Percentiles rank a stretch among this genome's conserved stretches.
Conservation (phyloP, 2,329 filamentous ascomycete genomes). For the Zymoseptoria brevis region DNA sequence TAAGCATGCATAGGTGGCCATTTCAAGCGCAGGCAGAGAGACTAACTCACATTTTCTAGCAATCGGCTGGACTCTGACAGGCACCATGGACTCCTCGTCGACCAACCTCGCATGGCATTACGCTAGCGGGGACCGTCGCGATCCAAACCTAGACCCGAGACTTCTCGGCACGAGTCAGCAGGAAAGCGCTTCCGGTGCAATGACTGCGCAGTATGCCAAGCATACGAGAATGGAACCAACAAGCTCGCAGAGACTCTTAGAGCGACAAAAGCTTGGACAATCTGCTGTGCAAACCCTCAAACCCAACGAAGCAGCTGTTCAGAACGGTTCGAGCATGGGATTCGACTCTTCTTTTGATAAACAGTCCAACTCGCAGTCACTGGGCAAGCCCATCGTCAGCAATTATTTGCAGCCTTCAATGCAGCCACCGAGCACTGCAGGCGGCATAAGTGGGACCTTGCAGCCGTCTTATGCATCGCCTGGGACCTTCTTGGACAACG, state of each 20-base stretch:
- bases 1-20: conserved; percentile 24
- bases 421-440: conserved; percentile 5
- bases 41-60: conserved; percentile 31
- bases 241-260: conserved; percentile 5
- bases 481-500: not conserved
- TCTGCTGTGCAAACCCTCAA: conserved; percentile 5
- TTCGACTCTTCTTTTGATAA: conserved; percentile 40
- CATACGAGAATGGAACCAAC: conserved; percentile 6
- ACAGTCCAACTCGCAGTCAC: conserved; percentile 12
- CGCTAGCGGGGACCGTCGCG: conserved; percentile 41
- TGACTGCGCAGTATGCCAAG: conserved; percentile 4
- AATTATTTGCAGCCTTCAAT: conserved; percentile 5
- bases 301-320: not conserved
- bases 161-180: not conserved
- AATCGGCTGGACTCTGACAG: conserved; percentile 81
- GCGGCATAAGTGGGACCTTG: conserved; percentile 19
- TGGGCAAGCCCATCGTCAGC: conserved; percentile 1
- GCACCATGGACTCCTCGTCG: conserved; percentile 76
- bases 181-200: not conserved
- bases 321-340: conserved; percentile 33
- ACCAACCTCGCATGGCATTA: conserved; percentile 78
- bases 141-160: conserved; percentile 10
- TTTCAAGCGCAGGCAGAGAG: not conserved
- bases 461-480: conserved; percentile 10
- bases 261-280: conserved; percentile 3